phyloP scores from a whole-genome alignment of 2,329 filamentous ascomycete genomes.

The Daldinia sp. region DNA sequence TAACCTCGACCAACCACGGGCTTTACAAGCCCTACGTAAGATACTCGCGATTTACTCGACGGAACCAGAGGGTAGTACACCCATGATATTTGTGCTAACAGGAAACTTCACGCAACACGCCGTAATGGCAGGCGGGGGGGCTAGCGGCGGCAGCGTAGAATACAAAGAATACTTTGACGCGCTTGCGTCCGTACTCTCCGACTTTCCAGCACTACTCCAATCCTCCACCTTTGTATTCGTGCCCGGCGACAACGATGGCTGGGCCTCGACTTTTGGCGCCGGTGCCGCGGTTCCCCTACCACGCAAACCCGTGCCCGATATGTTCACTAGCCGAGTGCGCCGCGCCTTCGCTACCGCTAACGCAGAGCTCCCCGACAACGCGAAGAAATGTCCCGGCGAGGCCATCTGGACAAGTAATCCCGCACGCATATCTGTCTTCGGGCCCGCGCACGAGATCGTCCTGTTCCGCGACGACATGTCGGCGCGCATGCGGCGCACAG shows the following conservation, averaged over 20 bases:
- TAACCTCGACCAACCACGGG: constrained; percentile 85
- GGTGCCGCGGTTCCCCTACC: constrained; percentile 79
- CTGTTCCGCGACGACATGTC: constrained; percentile 90
- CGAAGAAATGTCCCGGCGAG: constrained; percentile 68
- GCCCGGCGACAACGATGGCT: constrained; percentile 97
- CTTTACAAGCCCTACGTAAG: constrained; percentile 82
- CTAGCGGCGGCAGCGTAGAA: constrained; percentile 85
- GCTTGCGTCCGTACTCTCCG: constrained; percentile 82
- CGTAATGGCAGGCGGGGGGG: constrained; percentile 75
- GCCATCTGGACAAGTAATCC: constrained; percentile 93
- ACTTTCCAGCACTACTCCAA: constrained; percentile 84
- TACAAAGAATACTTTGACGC: constrained; percentile 97
- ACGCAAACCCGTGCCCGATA: constrained; percentile 78
- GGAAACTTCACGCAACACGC: constrained; percentile 83
- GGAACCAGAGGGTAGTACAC: constrained; percentile 72
- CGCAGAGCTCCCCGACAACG: constrained; percentile 65
- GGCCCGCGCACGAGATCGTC: constrained; percentile 86
- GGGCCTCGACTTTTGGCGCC: constrained; percentile 86
- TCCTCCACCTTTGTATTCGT: constrained; percentile 90
- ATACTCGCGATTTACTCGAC: constrained; percentile 80
- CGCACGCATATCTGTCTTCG: constrained; percentile 83
- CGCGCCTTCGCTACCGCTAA: constrained; percentile 85
- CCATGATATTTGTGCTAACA: constrained; percentile 83
- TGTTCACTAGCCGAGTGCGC: constrained; percentile 90
- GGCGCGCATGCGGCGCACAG: constrained; percentile 79